Conservation (phyloP, 352 stramenopile species). For the Phytopythium kandeliae region DNA sequence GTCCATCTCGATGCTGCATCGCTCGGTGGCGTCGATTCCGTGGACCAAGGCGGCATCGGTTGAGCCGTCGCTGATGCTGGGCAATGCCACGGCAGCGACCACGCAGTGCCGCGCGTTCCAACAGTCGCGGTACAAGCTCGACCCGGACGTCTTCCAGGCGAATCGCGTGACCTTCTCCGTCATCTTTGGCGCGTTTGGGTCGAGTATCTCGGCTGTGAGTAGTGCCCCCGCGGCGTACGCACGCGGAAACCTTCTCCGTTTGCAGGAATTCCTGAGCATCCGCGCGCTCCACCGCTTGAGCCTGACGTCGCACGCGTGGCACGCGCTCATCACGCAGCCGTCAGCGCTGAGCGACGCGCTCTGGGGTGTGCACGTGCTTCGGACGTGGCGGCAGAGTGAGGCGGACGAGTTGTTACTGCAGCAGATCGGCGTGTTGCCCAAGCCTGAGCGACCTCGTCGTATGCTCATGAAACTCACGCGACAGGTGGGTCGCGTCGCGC, state of each 20-base stretch:
- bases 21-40: conserved; percentile 5
- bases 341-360: conserved; percentile 32
- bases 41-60: not conserved
- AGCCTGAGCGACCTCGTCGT: conserved; percentile 29
- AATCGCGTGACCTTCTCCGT: conserved; percentile 20
- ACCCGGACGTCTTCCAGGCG: conserved; percentile 33
- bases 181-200: conserved; percentile 17
- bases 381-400: conserved; percentile 29
- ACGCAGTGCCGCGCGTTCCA: conserved; percentile 26
- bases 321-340: conserved; percentile 29
- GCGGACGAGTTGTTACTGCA: conserved; percentile 31
- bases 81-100: conserved; percentile 6
- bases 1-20: not conserved
- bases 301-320: conserved; percentile 40
- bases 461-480: conserved; percentile 49
- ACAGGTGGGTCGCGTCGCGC: conserved; percentile 29
- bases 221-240: conserved; percentile 8
- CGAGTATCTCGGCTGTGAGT: not conserved
- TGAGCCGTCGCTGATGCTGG: conserved; percentile 8
- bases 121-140: conserved; percentile 39
- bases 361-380: conserved; percentile 41
- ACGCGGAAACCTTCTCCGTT: conserved; percentile 30
- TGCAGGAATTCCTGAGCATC: conserved; percentile 41
- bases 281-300: conserved; percentile 38
- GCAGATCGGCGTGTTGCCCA: conserved; percentile 33